Conservation (phyloP, 257 asterid species). For the Lycium barbarum region DNA sequence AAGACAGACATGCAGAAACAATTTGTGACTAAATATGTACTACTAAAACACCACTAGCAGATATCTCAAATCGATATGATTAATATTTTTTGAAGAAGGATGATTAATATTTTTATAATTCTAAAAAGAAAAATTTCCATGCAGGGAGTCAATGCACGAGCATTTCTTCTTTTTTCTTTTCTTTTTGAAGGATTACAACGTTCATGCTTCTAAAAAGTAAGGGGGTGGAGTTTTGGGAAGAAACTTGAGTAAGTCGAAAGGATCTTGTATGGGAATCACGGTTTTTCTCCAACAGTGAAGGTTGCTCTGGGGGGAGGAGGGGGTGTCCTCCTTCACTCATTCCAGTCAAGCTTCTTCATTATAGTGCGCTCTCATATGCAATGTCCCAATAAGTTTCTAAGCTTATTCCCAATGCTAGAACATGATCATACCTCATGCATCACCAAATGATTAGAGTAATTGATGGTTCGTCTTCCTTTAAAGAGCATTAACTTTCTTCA, state of each 20-base stretch:
- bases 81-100: not conserved
- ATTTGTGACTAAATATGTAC: not conserved
- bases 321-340: not conserved
- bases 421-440: slow-evolving; percentile 5
- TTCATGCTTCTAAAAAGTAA: not conserved
- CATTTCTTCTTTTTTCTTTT: not conserved
- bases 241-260: too few relatives aligned
- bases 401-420: slow-evolving; percentile 2
- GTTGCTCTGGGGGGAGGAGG: not conserved
- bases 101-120: not conserved
- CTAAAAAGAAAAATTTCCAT: not conserved
- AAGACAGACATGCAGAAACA: not conserved
- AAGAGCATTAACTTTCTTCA: not conserved
- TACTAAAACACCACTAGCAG: slow-evolving; percentile 9
- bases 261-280: not conserved
- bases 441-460: slow-evolving; percentile 1
- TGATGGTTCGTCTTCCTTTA: slow-evolving; percentile 23
- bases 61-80: not conserved
- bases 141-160: not conserved
- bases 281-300: not conserved
- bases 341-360: slow-evolving; percentile 4
- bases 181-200: not conserved
- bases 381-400: not conserved
- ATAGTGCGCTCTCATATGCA: slow-evolving; percentile 8
- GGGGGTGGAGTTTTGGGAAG: not conserved